Evolutionary conservation across 202 grass and related monocot species (phyloP).

Genomic region (Zizania palustris): DNA sequence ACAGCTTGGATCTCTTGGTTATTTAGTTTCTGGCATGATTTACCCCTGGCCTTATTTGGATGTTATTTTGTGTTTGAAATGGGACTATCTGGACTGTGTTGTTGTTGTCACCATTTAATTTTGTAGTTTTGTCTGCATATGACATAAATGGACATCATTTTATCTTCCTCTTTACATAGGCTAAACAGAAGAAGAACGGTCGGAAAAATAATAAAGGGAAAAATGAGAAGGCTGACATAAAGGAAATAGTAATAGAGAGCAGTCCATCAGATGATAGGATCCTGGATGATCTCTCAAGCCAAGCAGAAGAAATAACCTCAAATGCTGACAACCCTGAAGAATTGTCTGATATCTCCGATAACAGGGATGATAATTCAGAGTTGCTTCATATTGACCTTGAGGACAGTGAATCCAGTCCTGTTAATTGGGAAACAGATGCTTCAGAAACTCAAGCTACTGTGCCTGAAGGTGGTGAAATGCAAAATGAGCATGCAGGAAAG

Average conservation of each 20-base stretch:
- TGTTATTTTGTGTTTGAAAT: slow-evolving; percentile 24
- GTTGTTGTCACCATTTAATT: neutral
- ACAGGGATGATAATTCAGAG: slow-evolving; percentile 70
- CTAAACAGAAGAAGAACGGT: slow-evolving; percentile 90
- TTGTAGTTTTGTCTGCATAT: slow-evolving; percentile 16
- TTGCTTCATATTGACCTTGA: slow-evolving; percentile 67
- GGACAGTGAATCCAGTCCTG: slow-evolving; percentile 57
- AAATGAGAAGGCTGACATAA: slow-evolving; percentile 55
- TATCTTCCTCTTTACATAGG: slow-evolving; percentile 35
- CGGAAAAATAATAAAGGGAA: slow-evolving; percentile 80
- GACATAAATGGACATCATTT: neutral
- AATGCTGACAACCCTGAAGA: slow-evolving; percentile 68
- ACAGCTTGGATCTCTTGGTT: neutral
- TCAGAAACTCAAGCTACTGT: slow-evolving; percentile 61
- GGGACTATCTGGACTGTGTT: neutral
- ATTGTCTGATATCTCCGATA: slow-evolving; percentile 82
- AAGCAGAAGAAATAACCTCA: slow-evolving; percentile 54
- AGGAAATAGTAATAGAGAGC: slow-evolving; percentile 46
- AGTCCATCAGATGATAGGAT: slow-evolving; percentile 56
- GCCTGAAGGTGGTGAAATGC: slow-evolving; percentile 49
- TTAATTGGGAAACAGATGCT: slow-evolving; percentile 86
- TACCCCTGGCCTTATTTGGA: neutral
- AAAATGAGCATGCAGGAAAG: slow-evolving; percentile 77
- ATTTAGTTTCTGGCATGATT: neutral
- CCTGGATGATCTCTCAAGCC: slow-evolving; percentile 56